Percentiles rank a stretch among this genome's conserved stretches.
Evolutionary conservation across 1,139 yeast species (phyloP).

Genomic region (Sugiyamaella grinbergsii): DNA sequence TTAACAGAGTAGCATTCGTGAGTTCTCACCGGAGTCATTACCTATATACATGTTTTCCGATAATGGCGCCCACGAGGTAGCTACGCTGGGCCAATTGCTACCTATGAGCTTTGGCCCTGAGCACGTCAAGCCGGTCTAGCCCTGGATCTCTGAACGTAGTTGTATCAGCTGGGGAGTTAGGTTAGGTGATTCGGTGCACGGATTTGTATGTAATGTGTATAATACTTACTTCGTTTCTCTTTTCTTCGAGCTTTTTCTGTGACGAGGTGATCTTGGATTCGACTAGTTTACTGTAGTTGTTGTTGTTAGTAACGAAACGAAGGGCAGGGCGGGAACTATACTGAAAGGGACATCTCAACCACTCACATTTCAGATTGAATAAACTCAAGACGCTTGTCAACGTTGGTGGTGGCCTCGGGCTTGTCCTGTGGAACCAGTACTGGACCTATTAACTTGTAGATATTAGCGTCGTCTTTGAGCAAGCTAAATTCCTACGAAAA

Average conservation of each 20-base stretch:
- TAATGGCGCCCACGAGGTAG: conserved; percentile 38
- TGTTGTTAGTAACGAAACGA: not conserved
- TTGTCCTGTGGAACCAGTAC: conserved; percentile 87
- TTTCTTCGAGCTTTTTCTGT: conserved; percentile 40
- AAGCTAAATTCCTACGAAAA: conserved; percentile 57
- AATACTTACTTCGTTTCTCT: conserved; percentile 39
- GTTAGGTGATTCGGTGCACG: not conserved
- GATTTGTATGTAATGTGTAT: not conserved
- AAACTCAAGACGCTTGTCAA: conserved; percentile 83
- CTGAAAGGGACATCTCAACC: too few species aligned
- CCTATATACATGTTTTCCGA: conserved; percentile 40
- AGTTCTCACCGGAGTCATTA: conserved; percentile 52
- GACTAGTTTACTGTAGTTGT: conserved; percentile 36
- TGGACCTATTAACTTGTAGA: conserved; percentile 90
- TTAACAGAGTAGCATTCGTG: conserved; percentile 52
- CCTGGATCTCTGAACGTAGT: conserved; percentile 32
- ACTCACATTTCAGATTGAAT: conserved; percentile 69
- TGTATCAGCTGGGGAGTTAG: conserved; percentile 29
- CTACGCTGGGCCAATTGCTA: conserved; percentile 60
- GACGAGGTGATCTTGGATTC: conserved; percentile 41
- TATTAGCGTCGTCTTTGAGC: conserved; percentile 64
- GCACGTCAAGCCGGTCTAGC: conserved; percentile 44
- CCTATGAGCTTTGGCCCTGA: conserved; percentile 91
- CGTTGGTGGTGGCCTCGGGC: conserved; percentile 78
- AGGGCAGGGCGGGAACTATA: not conserved